Base-by-base conservation (phyloP, 2,329 filamentous ascomycete species). In the Arthrobotrys conoides region DNA sequence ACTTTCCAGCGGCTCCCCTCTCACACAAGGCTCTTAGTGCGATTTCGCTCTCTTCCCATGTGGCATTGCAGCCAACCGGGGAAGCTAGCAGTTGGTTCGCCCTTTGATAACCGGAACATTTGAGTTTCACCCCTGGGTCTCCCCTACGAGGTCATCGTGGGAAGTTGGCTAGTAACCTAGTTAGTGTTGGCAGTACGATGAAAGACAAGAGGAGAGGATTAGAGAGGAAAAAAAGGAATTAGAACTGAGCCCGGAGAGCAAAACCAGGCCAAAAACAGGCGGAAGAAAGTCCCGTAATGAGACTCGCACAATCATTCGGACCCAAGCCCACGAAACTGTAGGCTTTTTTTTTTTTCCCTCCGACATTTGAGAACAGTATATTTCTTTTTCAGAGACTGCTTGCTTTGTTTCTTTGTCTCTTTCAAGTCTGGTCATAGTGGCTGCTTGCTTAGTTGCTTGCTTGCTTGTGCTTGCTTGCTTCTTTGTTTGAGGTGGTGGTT, bases 41-140 rank as follows among this genome's bases (percentile, higher is more conserved):
- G 71, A 63, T 68, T 68, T 75, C 55, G 63, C 38, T 66, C 51
- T 57, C 44, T 46, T 61, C 68, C 75, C 75, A 72, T 78, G 75
- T 78, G 75, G 75, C 75, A 51, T 78, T 78, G 75, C 75, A 78
- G 68, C 75, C 68, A 72, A 78, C 75, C 75, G 75, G 75, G 75
- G 75, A 68, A 78, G 75, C 68, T 72, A 67, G 49, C 67, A 71
- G 73, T 77, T 71, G 73, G 73, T 48, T 59, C 51, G 51, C 27
- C 75, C 75, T 78, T 69, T 78, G 68, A 72, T 78, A 69, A 36
- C 75, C 73, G 73, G 73, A 68, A 67, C 51, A 77, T 77, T 77
- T 71, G 20, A 59, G 67, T 66, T 76, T 67, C 67, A 67, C 73
- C 73, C 73, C 67, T 71, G 66, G 70, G 57, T n/a, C 57, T 20